These are phyloP conservation scores for Zygosaccharomyces lentus DNA, from an alignment of 805 yeast genomes.

Conservation along the genomic window DNA sequence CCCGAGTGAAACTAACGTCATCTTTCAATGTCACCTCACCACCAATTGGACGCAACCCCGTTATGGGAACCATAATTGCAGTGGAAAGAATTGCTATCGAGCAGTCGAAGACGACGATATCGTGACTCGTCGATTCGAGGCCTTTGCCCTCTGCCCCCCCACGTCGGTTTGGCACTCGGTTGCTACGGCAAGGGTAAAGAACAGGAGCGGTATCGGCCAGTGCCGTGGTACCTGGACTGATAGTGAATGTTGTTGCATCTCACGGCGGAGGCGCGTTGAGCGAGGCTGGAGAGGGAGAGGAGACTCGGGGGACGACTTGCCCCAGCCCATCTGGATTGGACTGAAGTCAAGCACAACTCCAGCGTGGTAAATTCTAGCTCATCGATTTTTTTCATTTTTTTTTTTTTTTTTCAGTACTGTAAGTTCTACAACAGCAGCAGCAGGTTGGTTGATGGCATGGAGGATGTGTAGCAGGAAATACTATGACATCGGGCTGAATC, in stretches of 20 bases:
- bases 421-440: background rate
- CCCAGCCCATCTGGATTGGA: background rate
- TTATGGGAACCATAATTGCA: background rate
- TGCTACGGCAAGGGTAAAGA: slow-evolving; percentile 5
- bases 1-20: background rate
- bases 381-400: slow-evolving; percentile 4
- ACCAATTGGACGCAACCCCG: background rate
- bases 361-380: slow-evolving; percentile 1
- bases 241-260: background rate
- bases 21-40: background rate
- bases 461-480: slow-evolving; percentile 13
- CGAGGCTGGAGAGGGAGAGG: background rate
- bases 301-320: background rate
- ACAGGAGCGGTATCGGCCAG: background rate
- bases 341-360: background rate
- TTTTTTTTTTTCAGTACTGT: background rate
- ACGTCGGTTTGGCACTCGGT: background rate
- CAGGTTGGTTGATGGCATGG: slow-evolving; percentile 1
- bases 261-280: background rate
- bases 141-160: background rate
- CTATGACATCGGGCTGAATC: slow-evolving; percentile 61
- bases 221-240: background rate
- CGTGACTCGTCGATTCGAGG: background rate
- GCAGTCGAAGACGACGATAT: background rate
- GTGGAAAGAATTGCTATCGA: background rate